Conservation (phyloP, 1,284 basidiomycete genomes). For the Naganishia cerealis region DNA sequence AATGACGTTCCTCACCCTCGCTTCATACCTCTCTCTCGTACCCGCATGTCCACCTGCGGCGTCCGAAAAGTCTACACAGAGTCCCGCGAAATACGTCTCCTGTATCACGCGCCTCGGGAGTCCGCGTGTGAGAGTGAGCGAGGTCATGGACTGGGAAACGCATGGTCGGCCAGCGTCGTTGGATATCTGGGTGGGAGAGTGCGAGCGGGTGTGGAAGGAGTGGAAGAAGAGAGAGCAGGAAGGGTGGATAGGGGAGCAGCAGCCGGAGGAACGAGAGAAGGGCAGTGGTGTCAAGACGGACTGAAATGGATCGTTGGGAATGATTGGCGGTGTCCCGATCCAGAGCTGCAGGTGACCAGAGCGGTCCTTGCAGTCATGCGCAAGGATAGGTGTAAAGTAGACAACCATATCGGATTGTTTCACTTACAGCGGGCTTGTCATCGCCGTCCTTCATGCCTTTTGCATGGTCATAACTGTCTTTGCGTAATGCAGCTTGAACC, state of each 20-base stretch:
- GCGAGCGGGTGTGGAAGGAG: constrained; percentile 58
- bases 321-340: too few relatives aligned
- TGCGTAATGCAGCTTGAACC: too few relatives aligned
- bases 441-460: too few relatives aligned
- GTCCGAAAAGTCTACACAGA: constrained; percentile 6
- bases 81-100: constrained; percentile 60
- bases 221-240: constrained; percentile 26
- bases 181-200: constrained; percentile 58
- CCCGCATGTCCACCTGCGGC: constrained; percentile 28
- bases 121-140: constrained; percentile 59
- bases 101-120: constrained; percentile 62
- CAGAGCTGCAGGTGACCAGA: too few relatives aligned
- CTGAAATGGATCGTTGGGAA: neutral
- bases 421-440: too few relatives aligned
- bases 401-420: too few relatives aligned
- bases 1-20: constrained; percentile 64
- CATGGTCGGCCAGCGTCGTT: constrained; percentile 55
- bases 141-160: constrained; percentile 61
- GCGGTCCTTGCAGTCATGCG: too few relatives aligned
- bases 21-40: constrained; percentile 32
- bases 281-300: constrained; percentile 27
- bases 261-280: neutral
- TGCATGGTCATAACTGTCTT: too few relatives aligned
- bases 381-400: too few relatives aligned
- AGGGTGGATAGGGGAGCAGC: constrained; percentile 12